A percentile compares a stretch with the other conserved stretches of the same genome.
Conservation (phyloP, 768 basidiomycete species). For the Arthromyces matolae region DNA sequence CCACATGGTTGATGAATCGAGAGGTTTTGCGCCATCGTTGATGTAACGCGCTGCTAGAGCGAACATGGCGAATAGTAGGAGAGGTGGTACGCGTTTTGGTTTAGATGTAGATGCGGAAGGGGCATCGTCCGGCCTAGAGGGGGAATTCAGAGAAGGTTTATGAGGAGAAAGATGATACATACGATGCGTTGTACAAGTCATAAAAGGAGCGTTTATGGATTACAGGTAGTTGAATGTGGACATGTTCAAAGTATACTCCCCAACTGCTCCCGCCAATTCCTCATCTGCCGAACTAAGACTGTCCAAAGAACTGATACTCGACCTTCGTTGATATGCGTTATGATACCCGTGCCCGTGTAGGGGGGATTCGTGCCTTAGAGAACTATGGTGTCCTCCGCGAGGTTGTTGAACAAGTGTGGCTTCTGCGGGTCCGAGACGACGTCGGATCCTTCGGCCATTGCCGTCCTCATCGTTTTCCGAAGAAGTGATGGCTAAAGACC, state of each 20-base stretch:
- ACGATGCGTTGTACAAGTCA: slow-evolving; percentile 48
- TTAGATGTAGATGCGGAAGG: slow-evolving; percentile 33
- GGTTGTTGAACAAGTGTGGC: too few relatives aligned
- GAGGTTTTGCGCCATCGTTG: slow-evolving; percentile 32
- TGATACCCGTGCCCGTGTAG: not conserved
- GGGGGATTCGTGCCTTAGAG: too few relatives aligned
- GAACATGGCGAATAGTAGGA: slow-evolving; percentile 82
- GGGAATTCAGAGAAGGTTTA: slow-evolving; percentile 3
- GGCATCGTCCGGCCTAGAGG: slow-evolving; percentile 18
- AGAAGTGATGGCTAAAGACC: slow-evolving; percentile 15
- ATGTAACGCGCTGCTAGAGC: slow-evolving; percentile 77
- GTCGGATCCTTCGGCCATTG: slow-evolving; percentile 43
- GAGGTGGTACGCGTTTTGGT: slow-evolving; percentile 49
- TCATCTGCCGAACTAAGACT: slow-evolving; percentile 36
- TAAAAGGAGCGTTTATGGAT: slow-evolving; percentile 69
- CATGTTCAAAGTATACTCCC: slow-evolving; percentile 81
- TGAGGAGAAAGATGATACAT: slow-evolving; percentile 10
- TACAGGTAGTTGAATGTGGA: slow-evolving; percentile 77
- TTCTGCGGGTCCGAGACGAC: slow-evolving; percentile 42
- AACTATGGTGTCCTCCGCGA: slow-evolving; percentile 12
- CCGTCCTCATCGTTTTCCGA: slow-evolving; percentile 3
- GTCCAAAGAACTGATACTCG: slow-evolving; percentile 32
- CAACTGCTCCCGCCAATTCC: slow-evolving; percentile 65
- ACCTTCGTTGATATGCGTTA: slow-evolving; percentile 8
- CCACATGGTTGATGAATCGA: slow-evolving; percentile 68